Evolutionary conservation across 768 basidiomycete species (phyloP).

Genomic region (Mycena alexandri): DNA sequence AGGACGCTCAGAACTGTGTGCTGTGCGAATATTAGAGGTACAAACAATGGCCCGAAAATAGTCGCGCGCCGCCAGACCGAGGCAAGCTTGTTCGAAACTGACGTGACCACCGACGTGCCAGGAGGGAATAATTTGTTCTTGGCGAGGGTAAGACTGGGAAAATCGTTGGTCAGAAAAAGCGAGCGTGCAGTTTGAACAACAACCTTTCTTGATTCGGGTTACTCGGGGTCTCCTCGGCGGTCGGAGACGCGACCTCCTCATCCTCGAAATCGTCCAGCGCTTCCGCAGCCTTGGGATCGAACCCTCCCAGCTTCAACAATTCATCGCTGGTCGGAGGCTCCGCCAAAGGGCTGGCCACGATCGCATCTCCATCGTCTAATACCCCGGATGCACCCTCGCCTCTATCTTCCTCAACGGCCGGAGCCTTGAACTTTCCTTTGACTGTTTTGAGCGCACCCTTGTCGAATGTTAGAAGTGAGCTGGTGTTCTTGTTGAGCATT

Average conservation of each 20-base stretch:
- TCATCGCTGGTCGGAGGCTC: slow-evolving; percentile 56
- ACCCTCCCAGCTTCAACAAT: slow-evolving; percentile 64
- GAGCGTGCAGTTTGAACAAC: not conserved
- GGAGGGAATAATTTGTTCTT: slow-evolving; percentile 65
- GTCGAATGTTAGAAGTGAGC: slow-evolving; percentile 66
- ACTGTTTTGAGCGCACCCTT: slow-evolving; percentile 66
- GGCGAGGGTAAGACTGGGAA: slow-evolving; percentile 54
- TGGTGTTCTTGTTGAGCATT: slow-evolving; percentile 54
- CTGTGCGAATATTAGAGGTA: slow-evolving; percentile 34
- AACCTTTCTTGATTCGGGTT: slow-evolving; percentile 45
- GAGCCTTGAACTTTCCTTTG: slow-evolving; percentile 56
- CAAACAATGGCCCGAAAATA: slow-evolving; percentile 77
- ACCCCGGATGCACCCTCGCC: slow-evolving; percentile 30
- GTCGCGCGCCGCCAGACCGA: slow-evolving; percentile 64
- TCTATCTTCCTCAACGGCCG: slow-evolving; percentile 35
- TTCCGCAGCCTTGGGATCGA: slow-evolving; percentile 52
- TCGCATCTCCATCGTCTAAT: slow-evolving; percentile 19
- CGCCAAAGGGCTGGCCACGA: not conserved
- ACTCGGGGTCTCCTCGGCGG: slow-evolving; percentile 24
- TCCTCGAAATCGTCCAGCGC: slow-evolving; percentile 72
- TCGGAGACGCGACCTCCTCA: slow-evolving; percentile 40
- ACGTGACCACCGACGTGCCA: slow-evolving; percentile 37
- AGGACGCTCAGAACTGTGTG: slow-evolving; percentile 19
- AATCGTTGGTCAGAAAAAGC: slow-evolving; percentile 12
- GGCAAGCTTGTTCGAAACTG: slow-evolving; percentile 23